Conservation (phyloP, 148 eudicot genomes). For the Suaeda aralocaspica region DNA sequence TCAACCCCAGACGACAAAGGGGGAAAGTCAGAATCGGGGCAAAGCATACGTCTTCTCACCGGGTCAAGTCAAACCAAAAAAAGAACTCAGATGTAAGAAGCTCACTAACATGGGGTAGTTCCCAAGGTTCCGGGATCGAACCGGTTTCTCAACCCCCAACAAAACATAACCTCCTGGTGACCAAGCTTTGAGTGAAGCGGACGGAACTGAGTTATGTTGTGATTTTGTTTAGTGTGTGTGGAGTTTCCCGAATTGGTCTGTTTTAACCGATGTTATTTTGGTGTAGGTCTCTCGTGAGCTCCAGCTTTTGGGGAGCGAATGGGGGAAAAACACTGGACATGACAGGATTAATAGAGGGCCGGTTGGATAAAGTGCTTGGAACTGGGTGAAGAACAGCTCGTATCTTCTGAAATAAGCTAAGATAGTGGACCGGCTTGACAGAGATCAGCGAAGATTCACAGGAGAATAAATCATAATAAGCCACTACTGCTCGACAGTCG, state of each 20-base stretch:
- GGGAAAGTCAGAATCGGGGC: conserved; percentile 33
- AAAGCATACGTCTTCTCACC: conserved; percentile 62
- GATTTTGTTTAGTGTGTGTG: conserved; percentile 10
- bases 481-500: too few species aligned
- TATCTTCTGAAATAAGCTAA: too few species aligned
- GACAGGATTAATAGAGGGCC: not conserved
- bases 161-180: conserved; percentile 58
- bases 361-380: conserved; percentile 5
- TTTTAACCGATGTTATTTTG: not conserved
- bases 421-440: too few species aligned
- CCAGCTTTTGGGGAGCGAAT: not conserved
- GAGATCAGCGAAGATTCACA: too few species aligned
- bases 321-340: not conserved
- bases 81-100: conserved; percentile 18
- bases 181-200: conserved; percentile 59
- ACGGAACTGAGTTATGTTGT: conserved; percentile 26
- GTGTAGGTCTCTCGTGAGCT: not conserved
- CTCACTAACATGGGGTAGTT: conserved; percentile 15
- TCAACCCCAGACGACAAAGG: conserved; percentile 28
- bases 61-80: conserved; percentile 42
- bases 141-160: conserved; percentile 26
- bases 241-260: not conserved
- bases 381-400: not conserved
- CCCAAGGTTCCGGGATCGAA: conserved; percentile 26
- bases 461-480: too few species aligned